A percentile compares a stretch with the other conserved stretches of the same genome.
phyloP scores from a whole-genome alignment of 2,329 filamentous ascomycete species.

The Grosmannia clavigera region DNA sequence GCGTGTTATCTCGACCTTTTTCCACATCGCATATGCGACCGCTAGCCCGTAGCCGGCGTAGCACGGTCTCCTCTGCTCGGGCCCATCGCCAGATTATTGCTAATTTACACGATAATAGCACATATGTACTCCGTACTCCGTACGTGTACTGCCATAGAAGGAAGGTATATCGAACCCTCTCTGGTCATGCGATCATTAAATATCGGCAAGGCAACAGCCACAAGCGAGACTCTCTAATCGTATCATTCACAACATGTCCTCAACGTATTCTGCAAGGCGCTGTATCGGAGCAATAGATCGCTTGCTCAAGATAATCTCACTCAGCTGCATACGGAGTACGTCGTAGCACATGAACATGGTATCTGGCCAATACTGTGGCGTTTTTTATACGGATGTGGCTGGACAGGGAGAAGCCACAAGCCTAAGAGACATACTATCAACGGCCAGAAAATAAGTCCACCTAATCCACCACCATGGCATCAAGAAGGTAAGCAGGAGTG shows the following conservation, averaged over 20 bases:
- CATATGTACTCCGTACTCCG: background rate
- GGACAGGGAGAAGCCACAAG: background rate
- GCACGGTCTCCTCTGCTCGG: background rate
- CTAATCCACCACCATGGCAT: background rate
- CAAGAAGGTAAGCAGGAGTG: background rate
- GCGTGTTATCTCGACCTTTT: too few relatives aligned
- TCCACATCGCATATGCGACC: background rate
- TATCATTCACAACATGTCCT: background rate
- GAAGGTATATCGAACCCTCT: background rate
- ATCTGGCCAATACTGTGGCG: background rate
- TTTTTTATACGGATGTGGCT: background rate
- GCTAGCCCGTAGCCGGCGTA: background rate
- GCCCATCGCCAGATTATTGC: background rate
- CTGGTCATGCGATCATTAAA: background rate
- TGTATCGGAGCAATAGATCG: background rate
- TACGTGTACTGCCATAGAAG: background rate
- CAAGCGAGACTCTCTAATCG: background rate
- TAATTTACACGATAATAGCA: background rate
- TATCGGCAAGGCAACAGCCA: too few relatives aligned
- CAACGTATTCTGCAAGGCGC: background rate
- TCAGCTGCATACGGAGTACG: background rate
- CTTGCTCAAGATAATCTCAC: background rate
- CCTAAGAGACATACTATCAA: background rate
- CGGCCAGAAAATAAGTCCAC: background rate
- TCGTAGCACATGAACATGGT: background rate